These are phyloP conservation scores for Ramalina intermedia DNA, from an alignment of 495 filamentous ascomycete genomes.

Conservation along the genomic window DNA sequence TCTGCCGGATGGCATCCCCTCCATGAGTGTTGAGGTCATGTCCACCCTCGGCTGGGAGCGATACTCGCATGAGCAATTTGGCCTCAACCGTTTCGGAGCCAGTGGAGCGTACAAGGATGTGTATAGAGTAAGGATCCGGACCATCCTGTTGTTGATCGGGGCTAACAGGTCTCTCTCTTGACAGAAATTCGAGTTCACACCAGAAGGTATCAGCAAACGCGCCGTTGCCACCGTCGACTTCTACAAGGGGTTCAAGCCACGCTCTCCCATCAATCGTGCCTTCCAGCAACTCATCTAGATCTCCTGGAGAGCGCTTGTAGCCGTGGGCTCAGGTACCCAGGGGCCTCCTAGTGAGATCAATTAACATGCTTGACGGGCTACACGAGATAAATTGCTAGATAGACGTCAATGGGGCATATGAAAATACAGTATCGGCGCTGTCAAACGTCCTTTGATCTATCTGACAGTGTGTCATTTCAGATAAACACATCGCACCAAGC, in stretches of 20 bases:
- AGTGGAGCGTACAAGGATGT: slow-evolving; percentile 95
- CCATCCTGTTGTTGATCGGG: background rate
- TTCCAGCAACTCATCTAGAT: slow-evolving; percentile 70
- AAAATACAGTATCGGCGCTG: no score
- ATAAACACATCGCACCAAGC: no score
- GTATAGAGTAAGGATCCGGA: slow-evolving; percentile 56
- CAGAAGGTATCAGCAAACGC: slow-evolving; percentile 91
- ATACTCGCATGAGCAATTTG: slow-evolving; percentile 98
- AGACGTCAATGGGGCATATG: no score
- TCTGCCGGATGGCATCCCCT: slow-evolving; percentile 87
- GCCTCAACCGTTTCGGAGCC: slow-evolving; percentile 95
- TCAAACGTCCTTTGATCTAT: no score
- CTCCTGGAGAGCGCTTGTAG: background rate
- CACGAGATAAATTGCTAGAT: background rate
- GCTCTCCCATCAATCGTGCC: slow-evolving; percentile 90
- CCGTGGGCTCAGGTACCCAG: background rate
- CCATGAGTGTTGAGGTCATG: slow-evolving; percentile 88
- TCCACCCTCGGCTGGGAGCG: slow-evolving; percentile 92
- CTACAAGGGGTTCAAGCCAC: slow-evolving; percentile 85
- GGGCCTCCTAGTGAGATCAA: background rate
- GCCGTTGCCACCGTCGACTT: slow-evolving; percentile 81
- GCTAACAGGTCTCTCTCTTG: slow-evolving; percentile 16
- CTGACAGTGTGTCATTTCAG: no score
- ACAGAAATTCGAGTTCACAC: slow-evolving; percentile 97
- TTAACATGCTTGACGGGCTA: background rate